Conservation (phyloP, 352 stramenopile species). For the Pythium aristosporum region DNA sequence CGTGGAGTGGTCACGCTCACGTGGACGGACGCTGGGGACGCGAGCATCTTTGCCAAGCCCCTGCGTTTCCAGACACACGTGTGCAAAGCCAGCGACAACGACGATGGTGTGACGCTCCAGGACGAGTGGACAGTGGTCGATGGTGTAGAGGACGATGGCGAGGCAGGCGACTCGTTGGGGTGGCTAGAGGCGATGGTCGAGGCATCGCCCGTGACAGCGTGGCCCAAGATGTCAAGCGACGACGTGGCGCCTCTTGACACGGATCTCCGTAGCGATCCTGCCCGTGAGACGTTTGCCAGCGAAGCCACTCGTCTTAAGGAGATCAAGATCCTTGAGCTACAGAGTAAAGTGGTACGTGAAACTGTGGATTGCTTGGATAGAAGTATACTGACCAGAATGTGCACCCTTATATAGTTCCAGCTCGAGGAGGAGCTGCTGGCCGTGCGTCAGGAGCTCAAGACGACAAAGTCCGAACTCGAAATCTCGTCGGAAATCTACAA, state of each 20-base stretch:
- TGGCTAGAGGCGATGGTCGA: slow-evolving; percentile 18
- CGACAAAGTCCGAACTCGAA: slow-evolving; percentile 36
- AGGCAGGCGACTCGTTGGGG: slow-evolving; percentile 1
- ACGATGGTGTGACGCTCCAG: slow-evolving; percentile 8
- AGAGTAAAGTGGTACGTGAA: slow-evolving; percentile 38
- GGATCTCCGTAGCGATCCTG: neutral
- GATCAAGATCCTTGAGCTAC: slow-evolving; percentile 31
- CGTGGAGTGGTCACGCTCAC: slow-evolving; percentile 30
- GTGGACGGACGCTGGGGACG: slow-evolving; percentile 47
- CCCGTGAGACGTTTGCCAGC: neutral
- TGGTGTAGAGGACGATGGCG: slow-evolving; percentile 18
- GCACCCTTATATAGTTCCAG: slow-evolving; percentile 11
- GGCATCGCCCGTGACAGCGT: neutral
- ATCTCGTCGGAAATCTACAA: slow-evolving; percentile 65
- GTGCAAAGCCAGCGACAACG: slow-evolving; percentile 23
- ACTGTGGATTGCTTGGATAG: too few species aligned
- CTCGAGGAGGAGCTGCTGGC: slow-evolving; percentile 36
- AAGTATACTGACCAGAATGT: too few species aligned
- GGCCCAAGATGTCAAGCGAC: neutral
- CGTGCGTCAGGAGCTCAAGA: slow-evolving; percentile 40
- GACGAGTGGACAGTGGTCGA: slow-evolving; percentile 7
- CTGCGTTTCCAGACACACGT: slow-evolving; percentile 35
- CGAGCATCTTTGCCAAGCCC: slow-evolving; percentile 44
- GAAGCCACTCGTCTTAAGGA: neutral
- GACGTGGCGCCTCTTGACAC: neutral